Evolutionary conservation across 306 rosid genomes (phyloP), one percentile per base, ranked within the genome.

Genomic region (Fragaria vesca): DNA sequence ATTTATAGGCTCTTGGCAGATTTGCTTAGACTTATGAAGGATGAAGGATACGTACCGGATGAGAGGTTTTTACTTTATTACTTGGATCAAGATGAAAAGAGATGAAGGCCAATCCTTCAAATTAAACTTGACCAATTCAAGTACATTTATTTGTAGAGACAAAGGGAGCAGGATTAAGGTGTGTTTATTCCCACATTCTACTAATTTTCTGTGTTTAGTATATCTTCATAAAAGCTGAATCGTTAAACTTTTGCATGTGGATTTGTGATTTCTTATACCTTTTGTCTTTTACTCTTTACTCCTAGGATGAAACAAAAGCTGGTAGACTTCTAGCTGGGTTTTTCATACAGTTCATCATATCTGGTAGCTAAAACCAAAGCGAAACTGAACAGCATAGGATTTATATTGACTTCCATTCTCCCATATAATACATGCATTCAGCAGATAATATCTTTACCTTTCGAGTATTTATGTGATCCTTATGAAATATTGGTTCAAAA

Each of bases 11-110:
- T 83, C 81, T 76, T 92, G 77, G 81, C 79, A 61, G 84, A 83
- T 72, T 75, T 89, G 76, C 81, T 85, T 84, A 79, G 79, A 76
- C 89, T 79, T 80, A 79, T 90, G 86, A 85, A 81, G 67, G 97
- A 92, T 80, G 97, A 92, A 87, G 97, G 98, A 12, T 92, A 88
- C 78, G 89, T 89, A 17, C 92, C 93, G 58, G 90, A 90, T 75
- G 83, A 84, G 87, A 92, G 81, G 81, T 89, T 78, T 76, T 85
- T 89, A 76, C 94, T 87, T 73, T 80, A 58, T 79, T 80, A 83
- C 84, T 65, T 86, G 77, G 87, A 79, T 83, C 60, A 84, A 50
- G 85, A 87, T 72, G 87, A 57, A 55, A 54, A 63, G 50, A 81
- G 57, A 57, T 81, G 21, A 11, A n/a, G 72, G 21, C 5, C 60